Evolutionary conservation across 768 basidiomycete genomes (phyloP).

Genomic region (Calocybe gangraenosa): DNA sequence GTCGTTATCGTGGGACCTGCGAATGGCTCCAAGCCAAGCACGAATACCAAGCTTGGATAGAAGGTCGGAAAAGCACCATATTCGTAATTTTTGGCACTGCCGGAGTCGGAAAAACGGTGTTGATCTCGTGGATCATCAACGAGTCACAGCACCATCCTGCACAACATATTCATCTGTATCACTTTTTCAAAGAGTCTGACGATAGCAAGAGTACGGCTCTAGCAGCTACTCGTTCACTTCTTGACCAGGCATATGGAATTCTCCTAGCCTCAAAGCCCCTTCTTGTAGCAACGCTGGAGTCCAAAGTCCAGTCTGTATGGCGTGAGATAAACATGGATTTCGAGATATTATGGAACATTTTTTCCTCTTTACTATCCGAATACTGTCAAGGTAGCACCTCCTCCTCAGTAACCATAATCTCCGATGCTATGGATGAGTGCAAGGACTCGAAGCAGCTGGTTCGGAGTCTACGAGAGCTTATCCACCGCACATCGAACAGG

Average conservation of each 20-base stretch:
- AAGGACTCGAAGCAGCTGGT: not conserved
- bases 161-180: not conserved
- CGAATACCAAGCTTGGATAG: not conserved
- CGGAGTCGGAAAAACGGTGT: not conserved
- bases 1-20: not conserved
- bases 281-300: not conserved
- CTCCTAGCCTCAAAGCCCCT: not conserved
- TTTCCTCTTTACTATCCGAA: not conserved
- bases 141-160: not conserved
- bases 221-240: too few species aligned
- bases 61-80: not conserved
- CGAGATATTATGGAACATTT: not conserved
- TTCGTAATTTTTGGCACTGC: not conserved
- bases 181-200: not conserved
- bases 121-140: not conserved
- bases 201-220: not conserved
- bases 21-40: not conserved
- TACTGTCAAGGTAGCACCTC: too few species aligned
- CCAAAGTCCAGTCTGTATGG: not conserved
- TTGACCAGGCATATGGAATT: not conserved
- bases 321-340: not conserved
- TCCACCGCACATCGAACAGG: not conserved
- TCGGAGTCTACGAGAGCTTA: not conserved
- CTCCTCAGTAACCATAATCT: not conserved
- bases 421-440: slow-evolving; percentile 3